Conservation (phyloP, 805 yeast species). For the Debaryomyces maramus region DNA sequence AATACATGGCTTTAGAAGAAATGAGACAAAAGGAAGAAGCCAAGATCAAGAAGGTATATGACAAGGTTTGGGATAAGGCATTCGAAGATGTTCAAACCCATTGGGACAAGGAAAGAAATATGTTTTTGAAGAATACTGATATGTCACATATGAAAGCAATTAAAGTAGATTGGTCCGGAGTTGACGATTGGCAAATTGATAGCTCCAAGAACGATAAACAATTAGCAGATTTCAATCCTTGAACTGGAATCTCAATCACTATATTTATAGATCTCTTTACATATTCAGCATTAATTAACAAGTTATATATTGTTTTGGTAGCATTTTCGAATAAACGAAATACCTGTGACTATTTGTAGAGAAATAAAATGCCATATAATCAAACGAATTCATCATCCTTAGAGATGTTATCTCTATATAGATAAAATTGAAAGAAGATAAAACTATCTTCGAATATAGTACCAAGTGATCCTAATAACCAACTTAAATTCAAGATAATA, state of each 20-base stretch:
- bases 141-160: constrained; percentile 48
- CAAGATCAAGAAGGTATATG: constrained; percentile 62
- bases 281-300: neutral
- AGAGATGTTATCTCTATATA: constrained; percentile 44
- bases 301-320: neutral
- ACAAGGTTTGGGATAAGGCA: constrained; percentile 73
- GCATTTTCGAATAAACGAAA: too few species aligned
- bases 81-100: constrained; percentile 71
- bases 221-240: constrained; percentile 45
- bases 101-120: constrained; percentile 71
- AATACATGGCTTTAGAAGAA: constrained; percentile 85
- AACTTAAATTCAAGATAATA: constrained; percentile 61
- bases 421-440: constrained; percentile 66
- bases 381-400: constrained; percentile 4
- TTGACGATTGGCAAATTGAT: constrained; percentile 44
- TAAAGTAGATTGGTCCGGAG: constrained; percentile 70
- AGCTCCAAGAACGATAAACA: constrained; percentile 27
- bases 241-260: neutral
- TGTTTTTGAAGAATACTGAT: constrained; percentile 78
- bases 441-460: constrained; percentile 69
- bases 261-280: constrained; percentile 1
- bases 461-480: constrained; percentile 79
- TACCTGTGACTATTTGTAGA: neutral
- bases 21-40: constrained; percentile 61
- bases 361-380: neutral